phyloP scores from a whole-genome alignment of 176 grass and related monocot genomes.

The Eragrostis nindensis region DNA sequence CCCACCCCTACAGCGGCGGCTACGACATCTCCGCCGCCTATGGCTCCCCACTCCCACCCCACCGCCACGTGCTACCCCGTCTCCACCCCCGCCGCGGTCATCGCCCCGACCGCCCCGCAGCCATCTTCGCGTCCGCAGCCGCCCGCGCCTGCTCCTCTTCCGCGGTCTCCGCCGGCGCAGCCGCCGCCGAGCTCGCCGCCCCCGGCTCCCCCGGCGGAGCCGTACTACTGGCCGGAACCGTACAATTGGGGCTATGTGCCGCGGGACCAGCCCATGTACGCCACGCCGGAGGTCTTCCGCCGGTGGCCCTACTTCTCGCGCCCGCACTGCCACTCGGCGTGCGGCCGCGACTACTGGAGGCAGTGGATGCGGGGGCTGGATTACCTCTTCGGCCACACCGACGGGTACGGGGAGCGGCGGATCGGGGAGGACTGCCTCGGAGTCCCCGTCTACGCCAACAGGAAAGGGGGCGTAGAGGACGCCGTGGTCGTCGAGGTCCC shows the following conservation, averaged over 20 bases:
- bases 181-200: neutral
- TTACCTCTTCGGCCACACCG: constrained; percentile 80
- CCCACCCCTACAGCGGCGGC: constrained; percentile 81
- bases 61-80: constrained; percentile 48
- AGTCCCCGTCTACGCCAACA: constrained; percentile 82
- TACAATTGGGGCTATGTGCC: constrained; percentile 55
- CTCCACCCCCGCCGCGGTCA: constrained; percentile 6
- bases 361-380: constrained; percentile 74
- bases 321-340: constrained; percentile 7
- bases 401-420: constrained; percentile 83
- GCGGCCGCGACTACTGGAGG: constrained; percentile 67
- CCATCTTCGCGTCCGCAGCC: neutral
- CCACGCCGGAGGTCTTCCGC: constrained; percentile 65
- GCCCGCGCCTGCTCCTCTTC: neutral
- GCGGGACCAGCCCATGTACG: constrained; percentile 35
- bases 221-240: constrained; percentile 65
- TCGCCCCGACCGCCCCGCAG: constrained; percentile 20
- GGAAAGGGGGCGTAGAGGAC: constrained; percentile 45
- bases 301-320: constrained; percentile 41
- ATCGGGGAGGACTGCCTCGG: constrained; percentile 62
- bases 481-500: constrained; percentile 63
- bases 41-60: constrained; percentile 59
- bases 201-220: constrained; percentile 38
- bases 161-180: neutral
- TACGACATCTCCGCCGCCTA: constrained; percentile 80